Percentiles rank a stretch among this genome's conserved stretches.
These are phyloP conservation scores for Russula sp. DNA, from an alignment of 768 basidiomycete species.

Conservation along the genomic window DNA sequence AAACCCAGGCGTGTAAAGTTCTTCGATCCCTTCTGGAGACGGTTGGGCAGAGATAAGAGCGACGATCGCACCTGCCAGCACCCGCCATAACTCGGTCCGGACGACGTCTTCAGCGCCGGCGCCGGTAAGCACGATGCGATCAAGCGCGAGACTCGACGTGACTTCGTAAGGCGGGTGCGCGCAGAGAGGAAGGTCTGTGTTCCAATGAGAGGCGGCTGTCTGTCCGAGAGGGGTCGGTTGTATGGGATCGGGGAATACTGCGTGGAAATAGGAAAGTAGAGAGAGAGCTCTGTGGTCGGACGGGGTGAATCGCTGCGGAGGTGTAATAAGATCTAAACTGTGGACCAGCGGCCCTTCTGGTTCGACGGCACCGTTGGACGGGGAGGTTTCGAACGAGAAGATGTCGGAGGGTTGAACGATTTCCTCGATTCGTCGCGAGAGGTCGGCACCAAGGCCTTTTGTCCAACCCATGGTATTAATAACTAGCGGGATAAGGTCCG, in stretches of 20 bases:
- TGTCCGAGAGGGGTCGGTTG: conserved; percentile 28
- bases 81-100: conserved; percentile 60
- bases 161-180: conserved; percentile 72
- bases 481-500: conserved; percentile 71
- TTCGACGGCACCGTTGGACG: not conserved
- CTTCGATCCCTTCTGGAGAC: conserved; percentile 7
- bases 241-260: conserved; percentile 37
- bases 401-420: conserved; percentile 58
- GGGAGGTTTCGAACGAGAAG: conserved; percentile 46
- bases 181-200: conserved; percentile 63
- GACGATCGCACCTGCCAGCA: conserved; percentile 79
- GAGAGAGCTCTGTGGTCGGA: conserved; percentile 70
- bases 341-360: conserved; percentile 37
- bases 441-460: conserved; percentile 86
- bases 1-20: conserved; percentile 60
- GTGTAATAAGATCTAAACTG: conserved; percentile 46
- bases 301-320: conserved; percentile 49
- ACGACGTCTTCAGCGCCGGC: conserved; percentile 79
- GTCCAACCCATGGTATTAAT: conserved; percentile 98
- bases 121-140: conserved; percentile 65
- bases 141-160: conserved; percentile 52
- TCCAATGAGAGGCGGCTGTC: conserved; percentile 54
- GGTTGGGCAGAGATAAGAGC: conserved; percentile 52
- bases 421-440: conserved; percentile 67
- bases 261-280: conserved; percentile 78